Percentiles rank a stretch among this genome's conserved stretches.
These are phyloP conservation scores for Prunus kanzakura DNA, from an alignment of 306 rosid species.

Conservation along the genomic window DNA sequence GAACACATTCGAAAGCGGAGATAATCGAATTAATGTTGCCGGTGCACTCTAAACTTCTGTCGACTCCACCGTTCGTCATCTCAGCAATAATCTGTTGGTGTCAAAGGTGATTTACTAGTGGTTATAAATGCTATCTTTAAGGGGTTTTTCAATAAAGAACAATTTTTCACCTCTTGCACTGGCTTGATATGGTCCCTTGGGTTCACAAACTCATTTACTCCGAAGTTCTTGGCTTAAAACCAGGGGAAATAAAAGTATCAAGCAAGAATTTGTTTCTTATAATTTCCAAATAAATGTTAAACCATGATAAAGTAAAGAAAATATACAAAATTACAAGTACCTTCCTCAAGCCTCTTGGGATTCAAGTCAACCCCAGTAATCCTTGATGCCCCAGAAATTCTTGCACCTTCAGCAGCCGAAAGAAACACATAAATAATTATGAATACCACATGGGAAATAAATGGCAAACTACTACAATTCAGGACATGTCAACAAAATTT, in stretches of 20 bases:
- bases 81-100: neutral
- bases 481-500: neutral
- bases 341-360: constrained; percentile 30
- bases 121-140: no score
- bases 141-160: no score
- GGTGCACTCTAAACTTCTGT: constrained; percentile 27
- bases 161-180: constrained; percentile 36
- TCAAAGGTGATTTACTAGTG: no score
- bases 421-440: neutral
- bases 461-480: no score
- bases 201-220: constrained; percentile 51
- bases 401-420: constrained; percentile 48
- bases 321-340: constrained; percentile 4
- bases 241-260: no score
- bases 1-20: constrained; percentile 53
- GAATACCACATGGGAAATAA: neutral
- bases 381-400: constrained; percentile 40
- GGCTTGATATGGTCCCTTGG: constrained; percentile 44
- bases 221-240: no score
- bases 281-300: no score
- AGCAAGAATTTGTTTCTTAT: no score
- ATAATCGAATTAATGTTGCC: constrained; percentile 46
- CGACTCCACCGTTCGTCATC: neutral
- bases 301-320: no score
- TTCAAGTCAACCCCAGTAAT: constrained; percentile 40